phyloP scores from a whole-genome alignment of 1,139 yeast species.

The Kodamaea sp. region DNA sequence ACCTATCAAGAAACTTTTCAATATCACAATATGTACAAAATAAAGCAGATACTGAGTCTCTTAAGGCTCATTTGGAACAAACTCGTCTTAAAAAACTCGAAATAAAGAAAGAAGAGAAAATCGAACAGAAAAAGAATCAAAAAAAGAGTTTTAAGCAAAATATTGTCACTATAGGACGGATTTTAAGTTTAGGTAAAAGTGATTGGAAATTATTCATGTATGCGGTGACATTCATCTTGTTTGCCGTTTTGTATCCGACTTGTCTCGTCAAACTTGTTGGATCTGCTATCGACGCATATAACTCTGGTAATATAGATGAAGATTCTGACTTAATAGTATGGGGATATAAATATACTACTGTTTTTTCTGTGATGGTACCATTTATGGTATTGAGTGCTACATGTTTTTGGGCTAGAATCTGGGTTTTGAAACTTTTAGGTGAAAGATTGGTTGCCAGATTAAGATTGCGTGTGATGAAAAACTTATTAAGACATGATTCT shows the following conservation, averaged over 20 bases:
- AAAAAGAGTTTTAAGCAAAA: slow-evolving; percentile 32
- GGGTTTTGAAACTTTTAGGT: slow-evolving; percentile 44
- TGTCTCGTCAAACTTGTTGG: slow-evolving; percentile 47
- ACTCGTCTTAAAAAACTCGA: slow-evolving; percentile 26
- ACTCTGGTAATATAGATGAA: slow-evolving; percentile 31
- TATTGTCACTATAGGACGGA: slow-evolving; percentile 34
- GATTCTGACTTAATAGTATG: slow-evolving; percentile 43
- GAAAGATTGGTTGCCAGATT: slow-evolving; percentile 39
- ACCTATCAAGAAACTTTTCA: no score
- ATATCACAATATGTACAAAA: no score
- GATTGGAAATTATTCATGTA: slow-evolving; percentile 37
- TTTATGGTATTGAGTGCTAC: slow-evolving; percentile 43
- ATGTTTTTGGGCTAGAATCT: slow-evolving; percentile 49
- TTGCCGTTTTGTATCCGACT: slow-evolving; percentile 48
- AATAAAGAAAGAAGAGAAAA: slow-evolving; percentile 33
- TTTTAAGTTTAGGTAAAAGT: slow-evolving; percentile 39
- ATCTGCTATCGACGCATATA: slow-evolving; percentile 44
- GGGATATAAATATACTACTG: slow-evolving; percentile 44
- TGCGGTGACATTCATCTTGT: slow-evolving; percentile 41
- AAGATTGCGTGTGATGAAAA: slow-evolving; percentile 46
- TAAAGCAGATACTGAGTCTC: no score
- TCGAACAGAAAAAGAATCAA: slow-evolving; percentile 22
- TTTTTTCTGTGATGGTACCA: slow-evolving; percentile 44
- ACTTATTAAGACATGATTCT: slow-evolving; percentile 49
- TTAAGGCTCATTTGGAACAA: slow-evolving; percentile 17